A percentile compares a stretch with the other conserved stretches of the same genome.
These are phyloP conservation scores for Blastobotrys attinorum DNA, from an alignment of 805 yeast genomes.

Conservation along the genomic window DNA sequence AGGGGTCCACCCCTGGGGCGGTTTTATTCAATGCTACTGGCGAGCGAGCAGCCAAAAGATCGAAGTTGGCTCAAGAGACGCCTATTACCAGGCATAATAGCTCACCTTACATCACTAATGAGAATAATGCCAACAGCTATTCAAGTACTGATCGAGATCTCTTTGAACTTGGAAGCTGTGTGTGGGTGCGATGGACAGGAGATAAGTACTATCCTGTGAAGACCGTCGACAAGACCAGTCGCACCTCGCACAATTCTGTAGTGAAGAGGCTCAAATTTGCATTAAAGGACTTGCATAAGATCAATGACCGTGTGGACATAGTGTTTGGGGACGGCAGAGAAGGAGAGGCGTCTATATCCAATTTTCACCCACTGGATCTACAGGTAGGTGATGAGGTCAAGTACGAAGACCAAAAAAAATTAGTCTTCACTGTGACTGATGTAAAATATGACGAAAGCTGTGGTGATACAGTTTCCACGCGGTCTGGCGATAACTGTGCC, in stretches of 20 bases:
- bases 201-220: not conserved
- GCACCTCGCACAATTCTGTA: not conserved
- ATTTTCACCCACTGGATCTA: constrained; percentile 11
- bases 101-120: not conserved
- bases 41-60: not conserved
- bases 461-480: not conserved
- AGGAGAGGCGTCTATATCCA: constrained; percentile 3
- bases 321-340: constrained; percentile 10
- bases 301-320: not conserved
- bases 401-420: constrained; percentile 9
- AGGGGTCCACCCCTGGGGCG: not conserved
- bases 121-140: no score
- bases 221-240: not conserved
- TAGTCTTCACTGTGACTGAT: not conserved
- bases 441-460: not conserved
- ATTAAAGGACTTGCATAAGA: not conserved
- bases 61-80: not conserved
- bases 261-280: not conserved
- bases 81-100: not conserved
- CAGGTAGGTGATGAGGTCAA: constrained; percentile 16
- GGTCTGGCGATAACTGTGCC: not conserved
- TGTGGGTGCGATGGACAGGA: not conserved
- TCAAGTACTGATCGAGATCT: not conserved
- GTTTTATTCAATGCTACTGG: not conserved
- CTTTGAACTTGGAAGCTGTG: not conserved